Conservation (phyloP, 2,329 filamentous ascomycete genomes). For the Blumeriella jaapii region DNA sequence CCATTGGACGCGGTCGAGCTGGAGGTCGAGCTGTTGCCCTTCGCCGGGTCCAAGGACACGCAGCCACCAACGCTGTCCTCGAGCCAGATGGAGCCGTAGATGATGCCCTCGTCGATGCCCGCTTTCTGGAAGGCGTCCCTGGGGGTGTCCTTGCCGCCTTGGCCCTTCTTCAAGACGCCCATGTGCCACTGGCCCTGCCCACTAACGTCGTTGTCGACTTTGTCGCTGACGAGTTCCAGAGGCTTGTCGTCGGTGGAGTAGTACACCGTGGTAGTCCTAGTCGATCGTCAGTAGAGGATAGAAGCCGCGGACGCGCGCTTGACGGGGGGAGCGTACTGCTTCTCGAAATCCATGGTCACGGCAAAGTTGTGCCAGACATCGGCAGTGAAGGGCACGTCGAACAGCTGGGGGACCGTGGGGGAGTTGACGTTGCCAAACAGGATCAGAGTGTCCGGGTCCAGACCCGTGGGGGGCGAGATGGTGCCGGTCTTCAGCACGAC, state of each 20-base stretch:
- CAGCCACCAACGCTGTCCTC: slow-evolving; percentile 36
- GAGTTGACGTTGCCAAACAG: slow-evolving; percentile 34
- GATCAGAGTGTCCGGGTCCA: slow-evolving; percentile 33
- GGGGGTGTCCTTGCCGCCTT: slow-evolving; percentile 30
- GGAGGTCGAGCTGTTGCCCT: not conserved
- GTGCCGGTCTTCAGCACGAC: slow-evolving; percentile 44
- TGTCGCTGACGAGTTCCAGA: slow-evolving; percentile 36
- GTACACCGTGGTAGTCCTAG: slow-evolving; percentile 43
- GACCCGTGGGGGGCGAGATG: slow-evolving; percentile 30
- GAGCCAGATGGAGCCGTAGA: slow-evolving; percentile 41
- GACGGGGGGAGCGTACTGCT: slow-evolving; percentile 34
- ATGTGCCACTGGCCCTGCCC: slow-evolving; percentile 52
- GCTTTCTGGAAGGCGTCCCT: slow-evolving; percentile 37
- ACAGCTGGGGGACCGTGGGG: slow-evolving; percentile 38
- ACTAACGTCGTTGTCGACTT: slow-evolving; percentile 38
- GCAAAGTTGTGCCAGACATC: slow-evolving; percentile 51
- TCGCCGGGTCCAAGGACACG: slow-evolving; percentile 18
- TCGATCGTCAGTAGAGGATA: not conserved
- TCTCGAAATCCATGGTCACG: slow-evolving; percentile 42
- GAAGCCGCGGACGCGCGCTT: not conserved
- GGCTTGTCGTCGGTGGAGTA: slow-evolving; percentile 39
- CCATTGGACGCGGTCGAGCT: not conserved
- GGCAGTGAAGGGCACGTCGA: slow-evolving; percentile 37
- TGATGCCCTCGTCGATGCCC: slow-evolving; percentile 40
- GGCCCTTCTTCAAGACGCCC: slow-evolving; percentile 49